Conservation (phyloP, 2,329 filamentous ascomycete species). For the Xylariaceae sp. region DNA sequence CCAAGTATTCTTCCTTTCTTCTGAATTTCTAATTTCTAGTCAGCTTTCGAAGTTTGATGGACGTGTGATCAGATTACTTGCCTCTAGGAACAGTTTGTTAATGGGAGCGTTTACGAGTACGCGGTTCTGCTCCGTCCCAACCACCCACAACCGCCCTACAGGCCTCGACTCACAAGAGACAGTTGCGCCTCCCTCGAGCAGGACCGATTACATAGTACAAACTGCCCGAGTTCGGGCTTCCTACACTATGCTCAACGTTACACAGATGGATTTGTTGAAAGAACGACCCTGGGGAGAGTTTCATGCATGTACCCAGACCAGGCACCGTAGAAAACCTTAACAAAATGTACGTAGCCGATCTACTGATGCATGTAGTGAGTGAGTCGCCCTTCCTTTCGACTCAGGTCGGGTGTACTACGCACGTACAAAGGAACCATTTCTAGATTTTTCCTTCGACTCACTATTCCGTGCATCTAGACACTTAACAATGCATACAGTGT, state of each 20-base stretch:
- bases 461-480: too few relatives aligned
- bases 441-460: too few relatives aligned
- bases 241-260: neutral
- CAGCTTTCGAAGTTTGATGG: neutral
- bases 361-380: neutral
- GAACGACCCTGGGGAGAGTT: neutral
- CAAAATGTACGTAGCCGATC: neutral
- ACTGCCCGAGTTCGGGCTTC: neutral
- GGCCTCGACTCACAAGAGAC: neutral
- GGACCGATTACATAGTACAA: constrained; percentile 6
- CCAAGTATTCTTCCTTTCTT: neutral
- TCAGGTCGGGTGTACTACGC: too few relatives aligned
- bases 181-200: constrained; percentile 6
- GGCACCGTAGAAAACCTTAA: too few relatives aligned
- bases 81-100: neutral
- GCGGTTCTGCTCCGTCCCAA: neutral
- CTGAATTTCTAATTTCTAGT: neutral
- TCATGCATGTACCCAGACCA: neutral
- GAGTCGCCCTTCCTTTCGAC: too few relatives aligned
- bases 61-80: constrained; percentile 1
- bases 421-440: too few relatives aligned
- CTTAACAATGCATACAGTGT: too few relatives aligned
- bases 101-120: constrained; percentile 2
- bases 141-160: neutral
- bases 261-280: constrained; percentile 1